A percentile compares a stretch with the other conserved stretches of the same genome.
These are phyloP conservation scores for Tulasnella sp. DNA, from an alignment of 768 basidiomycete species.

Conservation along the genomic window DNA sequence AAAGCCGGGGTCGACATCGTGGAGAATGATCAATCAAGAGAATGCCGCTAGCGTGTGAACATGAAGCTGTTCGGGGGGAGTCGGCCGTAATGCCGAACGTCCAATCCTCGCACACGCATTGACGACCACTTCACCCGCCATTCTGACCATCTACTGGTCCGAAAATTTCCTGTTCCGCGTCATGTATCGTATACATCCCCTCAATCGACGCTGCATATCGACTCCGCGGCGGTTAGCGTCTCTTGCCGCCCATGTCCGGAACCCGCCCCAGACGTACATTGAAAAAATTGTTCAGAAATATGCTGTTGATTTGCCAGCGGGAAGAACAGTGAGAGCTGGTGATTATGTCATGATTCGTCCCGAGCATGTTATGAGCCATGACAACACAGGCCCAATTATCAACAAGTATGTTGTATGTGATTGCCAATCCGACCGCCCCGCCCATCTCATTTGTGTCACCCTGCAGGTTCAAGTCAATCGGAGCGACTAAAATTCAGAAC, in stretches of 20 bases:
- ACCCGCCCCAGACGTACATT: conserved; percentile 68
- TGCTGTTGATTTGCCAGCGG: conserved; percentile 74
- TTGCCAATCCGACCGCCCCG: conserved; percentile 9
- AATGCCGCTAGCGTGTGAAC: too few species aligned
- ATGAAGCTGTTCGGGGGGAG: too few species aligned
- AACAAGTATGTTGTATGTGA: conserved; percentile 54
- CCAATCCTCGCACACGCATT: too few species aligned
- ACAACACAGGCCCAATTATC: conserved; percentile 97
- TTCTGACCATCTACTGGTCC: too few species aligned
- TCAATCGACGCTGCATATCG: too few species aligned
- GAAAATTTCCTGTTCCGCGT: too few species aligned
- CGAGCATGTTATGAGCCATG: conserved; percentile 96
- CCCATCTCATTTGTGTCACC: not conserved
- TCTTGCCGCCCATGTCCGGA: not conserved
- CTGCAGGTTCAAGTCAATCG: conserved; percentile 83
- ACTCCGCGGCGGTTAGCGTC: conserved; percentile 12
- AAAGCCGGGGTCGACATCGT: too few species aligned
- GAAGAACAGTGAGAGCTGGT: conserved; percentile 74
- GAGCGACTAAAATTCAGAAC: conserved; percentile 71
- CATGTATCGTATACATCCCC: too few species aligned
- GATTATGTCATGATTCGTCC: conserved; percentile 99
- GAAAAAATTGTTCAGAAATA: conserved; percentile 98
- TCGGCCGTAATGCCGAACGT: too few species aligned
- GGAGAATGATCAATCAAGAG: too few species aligned
- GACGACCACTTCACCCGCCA: too few species aligned